Base-by-base conservation (phyloP, 2,329 filamentous ascomycete genomes). In the Alternaria brassicae region DNA sequence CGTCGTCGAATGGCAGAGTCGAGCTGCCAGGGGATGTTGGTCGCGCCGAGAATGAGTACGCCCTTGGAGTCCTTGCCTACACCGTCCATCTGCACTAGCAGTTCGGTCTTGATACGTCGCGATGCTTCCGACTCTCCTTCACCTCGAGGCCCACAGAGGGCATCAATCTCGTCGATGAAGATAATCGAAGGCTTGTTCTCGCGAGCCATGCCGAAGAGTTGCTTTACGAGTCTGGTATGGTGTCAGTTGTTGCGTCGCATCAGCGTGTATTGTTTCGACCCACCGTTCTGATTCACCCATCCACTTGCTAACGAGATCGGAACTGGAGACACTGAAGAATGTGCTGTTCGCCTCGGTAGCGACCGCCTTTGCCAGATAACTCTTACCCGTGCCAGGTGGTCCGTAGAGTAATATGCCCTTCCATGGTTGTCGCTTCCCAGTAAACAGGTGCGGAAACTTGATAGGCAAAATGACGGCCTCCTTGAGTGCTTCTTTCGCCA, bases 251-350 rank as follows among this genome's bases (percentile, higher is more conserved):
- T 59, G 55, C 21, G 25, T 13, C 40, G 10, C 10, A 34, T 28
- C 15, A n/a, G 17, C 1, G 9, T 1, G 3, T 10, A 27, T 21
- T 10, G 8, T 23, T 44, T 23, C 21, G 8, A 17, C 84, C 48
- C 82, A 96, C 92, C 93, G 88, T 87, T 99, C 95, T 84, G 91
- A 96, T 81, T 99, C 95, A 82, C 95, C 95, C 95, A 99, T 99
- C 95, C 95, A 99, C 78, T 99, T 99, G 78, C 92, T 97, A 61
- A 99, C 95, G 79, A 99, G 79, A 77, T 99, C 95, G 75, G 92
- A 96, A 84, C 92, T 96, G 81, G 92, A 96, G 67, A 99, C 94
- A 74, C 93, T 97, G 85, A 99, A 99, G 78, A 99, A 99, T 3
- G 95, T 98, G 80, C 93, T 97, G 80, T 99, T 98, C 59, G 95